Conservation (phyloP, 1,284 basidiomycete genomes). For the Fomes fomentarius region DNA sequence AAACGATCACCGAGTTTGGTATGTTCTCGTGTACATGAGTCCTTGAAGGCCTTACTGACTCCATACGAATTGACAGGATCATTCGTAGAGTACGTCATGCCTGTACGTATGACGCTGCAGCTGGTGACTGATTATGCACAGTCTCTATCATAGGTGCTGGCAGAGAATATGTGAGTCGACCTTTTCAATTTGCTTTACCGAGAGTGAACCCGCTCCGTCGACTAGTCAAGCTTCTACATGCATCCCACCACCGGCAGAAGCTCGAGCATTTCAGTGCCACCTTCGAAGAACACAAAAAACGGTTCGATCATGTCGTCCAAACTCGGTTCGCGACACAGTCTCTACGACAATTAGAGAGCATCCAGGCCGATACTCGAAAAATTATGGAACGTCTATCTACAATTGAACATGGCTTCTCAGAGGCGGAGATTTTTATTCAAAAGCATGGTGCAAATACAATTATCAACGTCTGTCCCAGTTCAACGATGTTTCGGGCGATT, state of each 20-base stretch:
- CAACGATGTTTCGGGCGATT: background rate
- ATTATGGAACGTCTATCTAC: background rate
- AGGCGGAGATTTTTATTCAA: background rate
- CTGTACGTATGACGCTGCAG: too few relatives aligned
- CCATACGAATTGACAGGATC: too few relatives aligned
- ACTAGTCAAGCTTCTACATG: background rate
- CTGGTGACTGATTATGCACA: background rate
- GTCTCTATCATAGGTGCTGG: background rate
- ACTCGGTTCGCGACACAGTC: background rate
- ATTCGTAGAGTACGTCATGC: background rate
- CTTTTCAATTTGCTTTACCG: too few relatives aligned
- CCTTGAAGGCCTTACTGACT: too few relatives aligned
- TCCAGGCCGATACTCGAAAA: background rate
- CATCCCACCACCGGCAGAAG: background rate
- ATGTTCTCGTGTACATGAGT: background rate
- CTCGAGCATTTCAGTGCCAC: background rate
- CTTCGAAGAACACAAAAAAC: background rate
- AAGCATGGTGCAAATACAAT: background rate
- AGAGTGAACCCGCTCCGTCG: too few relatives aligned
- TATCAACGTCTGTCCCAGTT: background rate
- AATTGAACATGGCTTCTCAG: background rate
- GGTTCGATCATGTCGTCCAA: background rate
- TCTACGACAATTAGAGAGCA: background rate
- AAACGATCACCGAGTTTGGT: conserved; percentile 5
- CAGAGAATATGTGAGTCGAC: conserved; percentile 1